Conservation (phyloP, 495 filamentous ascomycete genomes). For the Extremus antarcticus region DNA sequence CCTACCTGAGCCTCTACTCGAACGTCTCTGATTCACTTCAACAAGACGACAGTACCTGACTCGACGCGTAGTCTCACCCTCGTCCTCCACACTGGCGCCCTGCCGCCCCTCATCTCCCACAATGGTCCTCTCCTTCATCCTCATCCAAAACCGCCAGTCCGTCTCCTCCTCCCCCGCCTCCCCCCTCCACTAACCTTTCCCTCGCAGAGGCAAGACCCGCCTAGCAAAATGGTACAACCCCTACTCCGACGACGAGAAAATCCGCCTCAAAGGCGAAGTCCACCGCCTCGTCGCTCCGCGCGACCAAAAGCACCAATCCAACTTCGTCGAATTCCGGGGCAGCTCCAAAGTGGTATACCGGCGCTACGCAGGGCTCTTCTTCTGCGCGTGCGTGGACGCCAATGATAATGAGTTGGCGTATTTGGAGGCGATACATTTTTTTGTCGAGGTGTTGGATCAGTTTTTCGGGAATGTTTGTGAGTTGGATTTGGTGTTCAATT, state of each 20-base stretch:
- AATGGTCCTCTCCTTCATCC: constrained; percentile 88
- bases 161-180: constrained; percentile 23
- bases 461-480: constrained; percentile 99
- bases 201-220: constrained; percentile 83
- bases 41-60: no score
- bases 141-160: constrained; percentile 94
- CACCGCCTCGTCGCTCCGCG: constrained; percentile 94
- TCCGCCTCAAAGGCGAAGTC: constrained; percentile 77
- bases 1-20: no score
- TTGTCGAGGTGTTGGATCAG: constrained; percentile 93
- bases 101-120: not conserved
- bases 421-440: constrained; percentile 97
- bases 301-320: constrained; percentile 98
- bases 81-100: not conserved
- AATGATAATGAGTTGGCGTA: constrained; percentile 98
- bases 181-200: not conserved
- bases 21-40: no score
- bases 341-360: constrained; percentile 85
- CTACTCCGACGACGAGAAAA: constrained; percentile 94
- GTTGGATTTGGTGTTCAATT: constrained; percentile 97
- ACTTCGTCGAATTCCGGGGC: constrained; percentile 92
- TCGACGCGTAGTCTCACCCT: not conserved
- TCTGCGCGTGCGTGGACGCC: constrained; percentile 97
- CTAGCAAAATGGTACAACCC: constrained; percentile 98
- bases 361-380: constrained; percentile 93